phyloP scores from a whole-genome alignment of 148 eudicot species.

The Silene uniflora region DNA sequence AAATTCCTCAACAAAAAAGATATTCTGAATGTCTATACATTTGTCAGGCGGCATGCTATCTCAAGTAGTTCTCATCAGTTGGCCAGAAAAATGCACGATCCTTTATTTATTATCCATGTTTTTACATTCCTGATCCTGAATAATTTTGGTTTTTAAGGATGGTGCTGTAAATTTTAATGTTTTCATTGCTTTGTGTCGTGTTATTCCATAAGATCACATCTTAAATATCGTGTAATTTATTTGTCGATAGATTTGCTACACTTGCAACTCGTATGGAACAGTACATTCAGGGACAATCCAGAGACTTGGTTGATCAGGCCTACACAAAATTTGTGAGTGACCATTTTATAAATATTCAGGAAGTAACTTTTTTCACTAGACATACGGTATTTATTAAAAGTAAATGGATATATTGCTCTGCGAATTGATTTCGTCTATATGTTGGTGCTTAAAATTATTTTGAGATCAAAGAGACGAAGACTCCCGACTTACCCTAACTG shows the following conservation, averaged over 20 bases:
- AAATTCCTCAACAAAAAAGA: constrained; percentile 6
- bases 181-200: neutral
- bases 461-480: neutral
- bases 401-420: neutral
- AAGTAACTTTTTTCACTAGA: neutral
- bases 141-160: neutral
- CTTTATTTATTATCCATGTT: neutral
- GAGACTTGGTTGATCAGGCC: constrained; percentile 98
- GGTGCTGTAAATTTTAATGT: neutral
- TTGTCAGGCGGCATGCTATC: neutral
- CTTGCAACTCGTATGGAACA: constrained; percentile 99
- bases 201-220: neutral
- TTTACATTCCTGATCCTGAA: neutral
- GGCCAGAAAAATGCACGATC: neutral
- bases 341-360: neutral
- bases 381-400: neutral
- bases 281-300: constrained; percentile 93
- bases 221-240: neutral
- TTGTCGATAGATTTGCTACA: constrained; percentile 62
- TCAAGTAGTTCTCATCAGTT: neutral
- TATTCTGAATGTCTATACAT: neutral
- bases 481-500: neutral
- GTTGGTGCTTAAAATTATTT: neutral
- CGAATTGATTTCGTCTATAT: neutral
- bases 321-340: constrained; percentile 82